Evolutionary conservation across 2,329 filamentous ascomycete genomes (phyloP).

Genomic region (Claviceps digitariae): DNA sequence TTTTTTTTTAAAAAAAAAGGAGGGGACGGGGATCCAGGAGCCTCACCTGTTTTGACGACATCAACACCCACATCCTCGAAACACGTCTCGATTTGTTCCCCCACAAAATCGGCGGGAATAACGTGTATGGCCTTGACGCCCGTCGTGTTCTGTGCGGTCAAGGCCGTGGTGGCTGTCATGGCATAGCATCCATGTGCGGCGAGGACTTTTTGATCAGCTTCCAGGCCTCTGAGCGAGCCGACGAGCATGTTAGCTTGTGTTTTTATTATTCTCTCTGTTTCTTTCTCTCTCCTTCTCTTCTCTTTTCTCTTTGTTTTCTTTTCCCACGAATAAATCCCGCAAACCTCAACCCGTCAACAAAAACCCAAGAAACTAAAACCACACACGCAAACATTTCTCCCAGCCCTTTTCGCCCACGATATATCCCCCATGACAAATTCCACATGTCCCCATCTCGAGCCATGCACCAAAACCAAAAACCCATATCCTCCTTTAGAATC

Average conservation of each 20-base stretch:
- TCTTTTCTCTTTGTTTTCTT: neutral
- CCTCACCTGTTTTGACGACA: constrained; percentile 91
- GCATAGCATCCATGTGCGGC: constrained; percentile 88
- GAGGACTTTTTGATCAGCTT: constrained; percentile 92
- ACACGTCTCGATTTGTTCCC: constrained; percentile 73
- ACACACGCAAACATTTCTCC: too few relatives aligned
- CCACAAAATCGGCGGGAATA: constrained; percentile 64
- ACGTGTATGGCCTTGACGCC: constrained; percentile 73
- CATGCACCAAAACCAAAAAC: too few relatives aligned
- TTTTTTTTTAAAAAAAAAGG: too few relatives aligned
- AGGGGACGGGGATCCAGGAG: too few relatives aligned
- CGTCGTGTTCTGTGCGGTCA: constrained; percentile 91
- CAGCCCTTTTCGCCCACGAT: too few relatives aligned
- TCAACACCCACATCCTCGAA: constrained; percentile 75
- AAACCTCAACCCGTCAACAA: too few relatives aligned
- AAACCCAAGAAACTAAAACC: too few relatives aligned
- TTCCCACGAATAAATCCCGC: too few relatives aligned
- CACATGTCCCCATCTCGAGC: too few relatives aligned
- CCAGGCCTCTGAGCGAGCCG: constrained; percentile 53
- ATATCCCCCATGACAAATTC: too few relatives aligned
- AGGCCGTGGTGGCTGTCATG: constrained; percentile 86
- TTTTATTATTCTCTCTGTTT: too few relatives aligned
- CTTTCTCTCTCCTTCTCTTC: neutral
- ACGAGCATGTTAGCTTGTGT: neutral
- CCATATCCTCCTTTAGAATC: too few relatives aligned